Evolutionary conservation across 805 yeast genomes (phyloP).

Genomic region (Suhomyces tanzawaensis): DNA sequence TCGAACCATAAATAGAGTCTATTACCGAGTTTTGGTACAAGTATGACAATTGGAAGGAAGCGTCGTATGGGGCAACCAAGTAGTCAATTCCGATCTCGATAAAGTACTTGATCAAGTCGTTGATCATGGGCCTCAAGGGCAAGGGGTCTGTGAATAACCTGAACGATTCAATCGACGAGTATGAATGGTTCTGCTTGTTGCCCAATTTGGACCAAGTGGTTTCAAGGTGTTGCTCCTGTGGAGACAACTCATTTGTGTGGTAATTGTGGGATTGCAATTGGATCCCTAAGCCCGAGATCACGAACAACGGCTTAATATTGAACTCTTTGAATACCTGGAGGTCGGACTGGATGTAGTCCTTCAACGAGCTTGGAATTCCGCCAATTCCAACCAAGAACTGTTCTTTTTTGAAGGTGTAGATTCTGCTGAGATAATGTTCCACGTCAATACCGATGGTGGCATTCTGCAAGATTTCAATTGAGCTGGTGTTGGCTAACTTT

Average conservation of each 20-base stretch:
- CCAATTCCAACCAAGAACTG: constrained; percentile 74
- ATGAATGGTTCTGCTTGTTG: constrained; percentile 21
- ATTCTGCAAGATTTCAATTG: constrained; percentile 62
- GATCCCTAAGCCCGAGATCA: constrained; percentile 66
- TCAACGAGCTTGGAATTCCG: constrained; percentile 69
- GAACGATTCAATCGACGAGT: constrained; percentile 44
- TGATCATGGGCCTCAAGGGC: constrained; percentile 47
- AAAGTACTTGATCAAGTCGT: constrained; percentile 58
- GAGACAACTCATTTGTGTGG: constrained; percentile 34
- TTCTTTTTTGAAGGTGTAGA: constrained; percentile 62
- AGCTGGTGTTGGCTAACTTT: constrained; percentile 55
- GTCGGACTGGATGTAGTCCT: constrained; percentile 57
- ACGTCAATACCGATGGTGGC: constrained; percentile 82
- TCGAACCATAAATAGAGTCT: constrained; percentile 80
- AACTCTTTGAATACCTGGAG: constrained; percentile 56
- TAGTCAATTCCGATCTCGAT: constrained; percentile 57
- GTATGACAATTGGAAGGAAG: constrained; percentile 79
- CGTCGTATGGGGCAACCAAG: constrained; percentile 76
- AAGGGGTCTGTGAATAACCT: constrained; percentile 51
- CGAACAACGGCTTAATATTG: constrained; percentile 75
- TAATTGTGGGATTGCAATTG: constrained; percentile 33
- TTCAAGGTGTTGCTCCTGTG: constrained; percentile 40
- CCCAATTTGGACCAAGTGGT: constrained; percentile 38
- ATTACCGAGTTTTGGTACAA: constrained; percentile 54
- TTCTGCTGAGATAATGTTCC: constrained; percentile 67